These are phyloP conservation scores for Berberis thunbergii DNA, from an alignment of 164 flowering plant species.

Conservation along the genomic window DNA sequence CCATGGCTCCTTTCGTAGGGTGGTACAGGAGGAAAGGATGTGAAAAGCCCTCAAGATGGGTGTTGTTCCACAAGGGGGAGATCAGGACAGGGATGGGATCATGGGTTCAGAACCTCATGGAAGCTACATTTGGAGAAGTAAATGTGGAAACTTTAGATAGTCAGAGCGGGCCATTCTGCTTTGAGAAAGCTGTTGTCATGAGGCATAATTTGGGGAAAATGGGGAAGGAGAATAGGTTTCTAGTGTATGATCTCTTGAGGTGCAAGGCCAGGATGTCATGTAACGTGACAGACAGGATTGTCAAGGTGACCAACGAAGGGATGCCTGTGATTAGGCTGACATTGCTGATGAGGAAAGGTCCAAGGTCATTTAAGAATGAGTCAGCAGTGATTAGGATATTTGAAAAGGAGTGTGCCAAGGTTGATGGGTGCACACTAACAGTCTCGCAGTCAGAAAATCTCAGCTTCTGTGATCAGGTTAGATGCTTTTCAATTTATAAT, in stretches of 20 bases:
- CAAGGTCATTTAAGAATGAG: constrained; percentile 1
- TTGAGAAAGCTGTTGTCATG: constrained; percentile 2
- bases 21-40: constrained; percentile 4
- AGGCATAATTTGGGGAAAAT: constrained; percentile 1
- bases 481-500: neutral
- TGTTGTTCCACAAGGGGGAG: constrained; percentile 1
- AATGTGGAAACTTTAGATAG: neutral
- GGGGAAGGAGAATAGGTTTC: constrained; percentile 1
- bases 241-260: neutral
- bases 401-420: neutral
- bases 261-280: constrained; percentile 1
- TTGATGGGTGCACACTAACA: neutral
- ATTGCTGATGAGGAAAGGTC: constrained; percentile 3
- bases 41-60: neutral
- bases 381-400: neutral
- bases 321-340: neutral
- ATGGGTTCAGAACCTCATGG: neutral
- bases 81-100: neutral
- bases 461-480: constrained; percentile 2
- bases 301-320: neutral
- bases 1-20: neutral
- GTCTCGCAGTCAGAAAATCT: constrained; percentile 3
- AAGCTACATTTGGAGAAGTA: constrained; percentile 1
- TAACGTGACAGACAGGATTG: neutral
- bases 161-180: neutral